Evolutionary conservation across 2,329 filamentous ascomycete species (phyloP).

Genomic region (Hymenoscyphus albidus): DNA sequence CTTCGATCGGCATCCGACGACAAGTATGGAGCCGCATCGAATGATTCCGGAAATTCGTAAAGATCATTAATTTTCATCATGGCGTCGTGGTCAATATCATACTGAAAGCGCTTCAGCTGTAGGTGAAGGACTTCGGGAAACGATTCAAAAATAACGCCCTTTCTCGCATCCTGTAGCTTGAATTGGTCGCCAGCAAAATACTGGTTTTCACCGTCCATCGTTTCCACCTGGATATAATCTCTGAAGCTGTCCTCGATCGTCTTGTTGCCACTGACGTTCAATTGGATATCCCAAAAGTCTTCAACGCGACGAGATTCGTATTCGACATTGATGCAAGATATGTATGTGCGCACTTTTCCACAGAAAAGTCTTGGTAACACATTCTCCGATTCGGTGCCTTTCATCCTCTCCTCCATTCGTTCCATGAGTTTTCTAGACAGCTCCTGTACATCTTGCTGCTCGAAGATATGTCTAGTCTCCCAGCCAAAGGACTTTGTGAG

Average conservation of each 20-base stretch:
- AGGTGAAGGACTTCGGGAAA: conserved; percentile 93
- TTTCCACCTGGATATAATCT: conserved; percentile 95
- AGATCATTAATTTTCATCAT: conserved; percentile 99
- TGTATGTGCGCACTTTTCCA: conserved; percentile 97
- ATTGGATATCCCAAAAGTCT: conserved; percentile 98
- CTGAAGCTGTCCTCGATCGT: conserved; percentile 90
- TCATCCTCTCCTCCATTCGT: conserved; percentile 95
- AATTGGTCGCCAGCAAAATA: conserved; percentile 88
- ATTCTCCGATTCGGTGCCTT: conserved; percentile 87
- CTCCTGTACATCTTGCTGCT: conserved; percentile 98
- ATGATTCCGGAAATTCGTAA: conserved; percentile 81
- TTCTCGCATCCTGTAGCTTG: conserved; percentile 93
- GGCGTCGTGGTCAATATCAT: conserved; percentile 90
- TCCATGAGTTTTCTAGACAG: conserved; percentile 96
- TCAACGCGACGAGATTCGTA: conserved; percentile 95
- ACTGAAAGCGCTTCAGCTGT: conserved; percentile 96
- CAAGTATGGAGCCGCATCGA: conserved; percentile 83
- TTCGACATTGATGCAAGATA: conserved; percentile 96
- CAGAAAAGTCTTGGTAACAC: conserved; percentile 88
- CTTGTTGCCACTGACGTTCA: conserved; percentile 93
- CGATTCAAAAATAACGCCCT: conserved; percentile 94
- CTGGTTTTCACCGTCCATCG: conserved; percentile 96
- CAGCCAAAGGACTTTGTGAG: conserved; percentile 96
- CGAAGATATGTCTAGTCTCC: conserved; percentile 97
- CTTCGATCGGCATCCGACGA: conserved; percentile 81